Conservation (phyloP, 495 filamentous ascomycete species). For the Hypoxylon trugodes region DNA sequence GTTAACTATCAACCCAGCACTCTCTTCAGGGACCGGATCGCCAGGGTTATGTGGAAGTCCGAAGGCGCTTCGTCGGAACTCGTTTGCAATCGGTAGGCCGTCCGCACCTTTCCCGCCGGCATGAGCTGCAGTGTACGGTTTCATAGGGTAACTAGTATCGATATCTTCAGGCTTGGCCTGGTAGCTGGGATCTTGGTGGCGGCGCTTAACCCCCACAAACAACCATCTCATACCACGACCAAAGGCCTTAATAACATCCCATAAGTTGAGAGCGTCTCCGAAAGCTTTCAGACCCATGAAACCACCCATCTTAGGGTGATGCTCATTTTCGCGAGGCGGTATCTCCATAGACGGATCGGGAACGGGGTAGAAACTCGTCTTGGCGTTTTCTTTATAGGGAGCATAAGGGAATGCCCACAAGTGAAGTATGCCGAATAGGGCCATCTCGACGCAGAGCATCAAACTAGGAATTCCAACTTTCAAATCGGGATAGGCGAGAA, state of each 20-base stretch:
- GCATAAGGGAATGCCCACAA: conserved; percentile 84
- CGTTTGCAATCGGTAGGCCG: conserved; percentile 51
- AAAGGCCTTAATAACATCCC: conserved; percentile 83
- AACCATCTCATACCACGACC: conserved; percentile 83
- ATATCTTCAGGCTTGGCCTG: conserved; percentile 41
- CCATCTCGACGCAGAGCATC: conserved; percentile 88
- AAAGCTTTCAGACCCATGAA: conserved; percentile 69
- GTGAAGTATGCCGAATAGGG: conserved; percentile 79
- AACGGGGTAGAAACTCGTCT: conserved; percentile 47
- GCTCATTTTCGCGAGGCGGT: conserved; percentile 58
- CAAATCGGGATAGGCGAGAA: conserved; percentile 74
- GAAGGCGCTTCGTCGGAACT: conserved; percentile 55
- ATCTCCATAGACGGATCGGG: conserved; percentile 37
- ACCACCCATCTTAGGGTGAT: conserved; percentile 67
- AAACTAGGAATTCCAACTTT: conserved; percentile 83
- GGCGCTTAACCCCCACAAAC: conserved; percentile 71
- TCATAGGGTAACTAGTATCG: conserved; percentile 46
- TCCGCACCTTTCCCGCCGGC: conserved; percentile 45
- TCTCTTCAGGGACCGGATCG: conserved; percentile 49
- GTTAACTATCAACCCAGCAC: conserved; percentile 55
- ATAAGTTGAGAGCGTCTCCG: conserved; percentile 78
- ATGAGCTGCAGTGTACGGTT: conserved; percentile 29
- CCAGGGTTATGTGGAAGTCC: conserved; percentile 23
- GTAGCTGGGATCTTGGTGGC: conserved; percentile 57
- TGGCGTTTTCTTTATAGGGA: conserved; percentile 63